Conservation (phyloP, 768 basidiomycete species). For the Lentinula detonsa region DNA sequence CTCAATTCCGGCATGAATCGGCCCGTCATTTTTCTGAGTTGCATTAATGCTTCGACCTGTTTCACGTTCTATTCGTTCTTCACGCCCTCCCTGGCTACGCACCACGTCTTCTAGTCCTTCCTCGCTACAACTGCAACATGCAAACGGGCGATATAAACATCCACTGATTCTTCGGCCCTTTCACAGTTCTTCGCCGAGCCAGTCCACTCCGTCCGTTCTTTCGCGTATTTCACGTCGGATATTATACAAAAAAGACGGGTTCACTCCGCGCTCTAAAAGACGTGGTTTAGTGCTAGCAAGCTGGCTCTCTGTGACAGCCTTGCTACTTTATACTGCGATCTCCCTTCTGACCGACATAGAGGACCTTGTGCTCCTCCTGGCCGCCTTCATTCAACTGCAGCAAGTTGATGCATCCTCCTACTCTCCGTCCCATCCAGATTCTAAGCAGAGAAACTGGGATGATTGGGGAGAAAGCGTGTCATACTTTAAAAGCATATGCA, state of each 20-base stretch:
- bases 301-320: not conserved
- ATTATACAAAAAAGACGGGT: conserved; percentile 1
- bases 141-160: no score
- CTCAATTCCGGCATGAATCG: not conserved
- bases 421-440: not conserved
- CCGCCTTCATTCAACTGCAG: conserved; percentile 1
- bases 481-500: conserved; percentile 1
- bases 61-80: not conserved
- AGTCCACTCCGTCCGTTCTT: not conserved
- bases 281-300: not conserved
- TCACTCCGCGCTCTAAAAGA: not conserved
- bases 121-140: not conserved
- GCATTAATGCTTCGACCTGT: not conserved
- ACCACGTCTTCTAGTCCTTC: not conserved
- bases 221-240: not conserved
- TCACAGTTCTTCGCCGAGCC: not conserved
- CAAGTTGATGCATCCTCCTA: conserved; percentile 1
- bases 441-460: not conserved
- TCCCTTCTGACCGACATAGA: not conserved
- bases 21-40: not conserved
- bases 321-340: not conserved
- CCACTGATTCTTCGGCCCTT: not conserved
- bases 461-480: not conserved
- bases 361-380: not conserved
- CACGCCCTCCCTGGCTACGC: not conserved